Evolutionary conservation across 1,139 yeast species (phyloP), one percentile per base, ranked within the genome.

Genomic region (Pichia norvegensis): DNA sequence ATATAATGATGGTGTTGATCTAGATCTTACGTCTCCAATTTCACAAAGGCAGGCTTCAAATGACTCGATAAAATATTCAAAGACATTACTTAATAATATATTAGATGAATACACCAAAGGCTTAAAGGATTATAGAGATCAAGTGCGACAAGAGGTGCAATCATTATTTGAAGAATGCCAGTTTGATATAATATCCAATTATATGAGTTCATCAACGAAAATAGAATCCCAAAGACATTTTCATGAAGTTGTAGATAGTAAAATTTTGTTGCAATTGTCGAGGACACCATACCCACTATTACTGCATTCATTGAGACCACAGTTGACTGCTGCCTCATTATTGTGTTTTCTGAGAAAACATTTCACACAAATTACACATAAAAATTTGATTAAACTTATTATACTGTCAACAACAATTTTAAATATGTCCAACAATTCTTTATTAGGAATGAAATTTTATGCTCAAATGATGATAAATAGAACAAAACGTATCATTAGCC

Each of bases 141-240:
- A 33, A 10, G 13, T 42, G 8, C 36, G 43, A 2, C 36, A 43
- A n/a, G 43, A 47, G 29, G 36, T 51, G 5, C 43, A 43, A 14
- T 25, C 44, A 10, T 40, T 52, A 2, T 45, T 59, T 23, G 64
- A 60, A 22, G 53, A 52, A 41, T 55, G 58, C 42, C 60, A 58
- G 43, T 60, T 59, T 43, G 58, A 56, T 31, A 51, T 60, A 9
- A 54, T 59, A 6, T 55, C 60, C 1, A 57, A 47, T 27, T 42
- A 47, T 57, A 17, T 48, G 36, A 37, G 42, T 21, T 33, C 41
- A 14, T 41, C 42, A 16, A 16, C 19, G 23, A 27, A 17, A 19
- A 8, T 13, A 19, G 23, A 33, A 22, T 21, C 4, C 13, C 29
- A 38, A n/a, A 17, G 16, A 13, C 35, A n/a, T 22, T 29, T 9